Evolutionary conservation across 2,329 filamentous ascomycete genomes (phyloP).

Genomic region (Pseudogymnoascus sp.): DNA sequence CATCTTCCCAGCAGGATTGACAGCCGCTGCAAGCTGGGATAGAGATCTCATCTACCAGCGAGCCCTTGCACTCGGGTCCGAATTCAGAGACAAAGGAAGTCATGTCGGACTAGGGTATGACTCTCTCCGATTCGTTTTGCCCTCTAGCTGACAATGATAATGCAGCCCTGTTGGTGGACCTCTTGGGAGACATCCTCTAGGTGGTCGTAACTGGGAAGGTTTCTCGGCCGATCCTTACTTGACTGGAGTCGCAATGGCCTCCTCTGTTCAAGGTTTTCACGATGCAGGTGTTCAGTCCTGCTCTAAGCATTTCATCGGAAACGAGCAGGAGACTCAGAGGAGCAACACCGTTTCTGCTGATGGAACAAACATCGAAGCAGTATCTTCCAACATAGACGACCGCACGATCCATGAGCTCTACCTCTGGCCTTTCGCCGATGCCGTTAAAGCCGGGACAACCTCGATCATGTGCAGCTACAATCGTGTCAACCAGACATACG

Average conservation of each 20-base stretch:
- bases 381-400: slow-evolving; percentile 42
- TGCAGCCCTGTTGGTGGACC: slow-evolving; percentile 43
- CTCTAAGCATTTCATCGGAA: slow-evolving; percentile 40
- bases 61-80: slow-evolving; percentile 62
- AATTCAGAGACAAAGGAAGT: slow-evolving; percentile 66
- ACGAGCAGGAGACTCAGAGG: slow-evolving; percentile 34
- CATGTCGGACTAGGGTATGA: slow-evolving; percentile 59
- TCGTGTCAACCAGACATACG: slow-evolving; percentile 40
- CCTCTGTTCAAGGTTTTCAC: slow-evolving; percentile 65
- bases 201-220: slow-evolving; percentile 58
- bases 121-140: slow-evolving; percentile 10
- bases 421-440: slow-evolving; percentile 45
- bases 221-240: slow-evolving; percentile 60
- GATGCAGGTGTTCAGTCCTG: slow-evolving; percentile 59
- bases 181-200: slow-evolving; percentile 56
- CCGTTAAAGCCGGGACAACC: slow-evolving; percentile 62
- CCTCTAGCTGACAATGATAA: no score
- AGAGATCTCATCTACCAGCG: slow-evolving; percentile 57
- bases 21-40: slow-evolving; percentile 67
- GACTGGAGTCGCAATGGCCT: slow-evolving; percentile 55
- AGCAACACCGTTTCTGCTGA: slow-evolving; percentile 38
- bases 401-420: slow-evolving; percentile 51
- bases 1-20: slow-evolving; percentile 65
- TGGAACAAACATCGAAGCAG: slow-evolving; percentile 19
- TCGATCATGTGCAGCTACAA: slow-evolving; percentile 79